phyloP scores from a whole-genome alignment of 2,329 filamentous ascomycete genomes.

The Cadophora sp. region DNA sequence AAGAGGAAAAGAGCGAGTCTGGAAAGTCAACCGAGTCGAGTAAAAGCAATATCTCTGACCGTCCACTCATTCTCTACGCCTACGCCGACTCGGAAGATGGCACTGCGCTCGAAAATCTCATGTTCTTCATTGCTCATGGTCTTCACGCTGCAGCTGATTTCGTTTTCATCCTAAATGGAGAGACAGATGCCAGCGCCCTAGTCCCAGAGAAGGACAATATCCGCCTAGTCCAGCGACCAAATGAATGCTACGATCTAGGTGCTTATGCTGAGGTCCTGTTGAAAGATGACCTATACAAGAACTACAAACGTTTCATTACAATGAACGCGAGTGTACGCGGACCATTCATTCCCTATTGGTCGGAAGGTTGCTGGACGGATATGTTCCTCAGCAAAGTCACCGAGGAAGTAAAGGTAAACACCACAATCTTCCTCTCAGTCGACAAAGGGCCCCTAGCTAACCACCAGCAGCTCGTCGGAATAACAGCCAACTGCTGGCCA shows the following conservation, averaged over 20 bases:
- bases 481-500: conserved; percentile 40
- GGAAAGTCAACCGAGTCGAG: neutral
- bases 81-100: conserved; percentile 37
- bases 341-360: conserved; percentile 41
- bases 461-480: conserved; percentile 39
- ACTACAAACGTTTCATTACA: conserved; percentile 40
- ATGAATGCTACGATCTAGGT: conserved; percentile 42
- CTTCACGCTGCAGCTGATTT: conserved; percentile 42
- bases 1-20: neutral
- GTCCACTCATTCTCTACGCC: conserved; percentile 41
- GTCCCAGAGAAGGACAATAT: conserved; percentile 38
- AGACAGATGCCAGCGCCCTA: conserved; percentile 28
- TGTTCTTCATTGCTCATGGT: conserved; percentile 41
- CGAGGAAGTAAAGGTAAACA: conserved; percentile 38
- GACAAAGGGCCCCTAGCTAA: conserved; percentile 16
- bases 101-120: conserved; percentile 36
- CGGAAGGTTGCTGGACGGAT: conserved; percentile 40
- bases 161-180: conserved; percentile 42
- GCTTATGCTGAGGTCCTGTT: conserved; percentile 38
- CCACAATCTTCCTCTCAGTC: neutral
- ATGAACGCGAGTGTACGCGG: conserved; percentile 43
- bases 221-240: conserved; percentile 33
- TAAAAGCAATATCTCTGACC: conserved; percentile 15
- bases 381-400: conserved; percentile 38
- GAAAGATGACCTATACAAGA: conserved; percentile 38